Conservation (phyloP, 2,329 filamentous ascomycete species). For the Alternaria panax region DNA sequence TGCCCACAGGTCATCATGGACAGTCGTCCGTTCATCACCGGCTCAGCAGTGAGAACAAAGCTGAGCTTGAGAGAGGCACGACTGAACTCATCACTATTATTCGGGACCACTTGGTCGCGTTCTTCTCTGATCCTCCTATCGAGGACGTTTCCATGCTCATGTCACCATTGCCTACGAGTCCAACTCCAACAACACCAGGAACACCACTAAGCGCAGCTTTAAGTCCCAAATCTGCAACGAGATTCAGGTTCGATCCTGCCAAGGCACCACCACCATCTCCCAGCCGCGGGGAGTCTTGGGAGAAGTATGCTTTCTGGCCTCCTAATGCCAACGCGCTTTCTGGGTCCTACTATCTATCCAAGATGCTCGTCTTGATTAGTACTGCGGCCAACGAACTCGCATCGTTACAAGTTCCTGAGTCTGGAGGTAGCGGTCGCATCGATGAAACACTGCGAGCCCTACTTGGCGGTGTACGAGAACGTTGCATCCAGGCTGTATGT, state of each 20-base stretch:
- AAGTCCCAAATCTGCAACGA: conserved; percentile 69
- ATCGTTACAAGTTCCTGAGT: conserved; percentile 71
- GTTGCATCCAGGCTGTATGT: conserved; percentile 84
- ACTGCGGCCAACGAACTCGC: conserved; percentile 87
- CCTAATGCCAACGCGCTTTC: conserved; percentile 91
- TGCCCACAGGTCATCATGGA: conserved; percentile 82
- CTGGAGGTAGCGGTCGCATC: conserved; percentile 55
- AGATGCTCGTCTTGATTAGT: conserved; percentile 82
- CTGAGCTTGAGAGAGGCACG: conserved; percentile 77
- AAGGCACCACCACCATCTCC: conserved; percentile 79
- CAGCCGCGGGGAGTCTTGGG: conserved; percentile 81
- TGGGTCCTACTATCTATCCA: conserved; percentile 87
- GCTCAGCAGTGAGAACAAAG: conserved; percentile 73
- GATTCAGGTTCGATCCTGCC: conserved; percentile 80
- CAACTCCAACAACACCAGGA: conserved; percentile 66
- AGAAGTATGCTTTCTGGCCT: conserved; percentile 95
- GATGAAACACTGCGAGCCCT: conserved; percentile 77
- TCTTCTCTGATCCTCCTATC: conserved; percentile 87
- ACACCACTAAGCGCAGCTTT: conserved; percentile 63
- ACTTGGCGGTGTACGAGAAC: conserved; percentile 80
- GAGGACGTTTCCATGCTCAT: conserved; percentile 90
- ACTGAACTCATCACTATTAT: conserved; percentile 85
- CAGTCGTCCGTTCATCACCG: conserved; percentile 83
- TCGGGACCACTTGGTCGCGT: conserved; percentile 77
- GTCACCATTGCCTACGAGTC: conserved; percentile 77